Evolutionary conservation across 129 eudicot genomes (phyloP).

Genomic region (Escallonia rubra): DNA sequence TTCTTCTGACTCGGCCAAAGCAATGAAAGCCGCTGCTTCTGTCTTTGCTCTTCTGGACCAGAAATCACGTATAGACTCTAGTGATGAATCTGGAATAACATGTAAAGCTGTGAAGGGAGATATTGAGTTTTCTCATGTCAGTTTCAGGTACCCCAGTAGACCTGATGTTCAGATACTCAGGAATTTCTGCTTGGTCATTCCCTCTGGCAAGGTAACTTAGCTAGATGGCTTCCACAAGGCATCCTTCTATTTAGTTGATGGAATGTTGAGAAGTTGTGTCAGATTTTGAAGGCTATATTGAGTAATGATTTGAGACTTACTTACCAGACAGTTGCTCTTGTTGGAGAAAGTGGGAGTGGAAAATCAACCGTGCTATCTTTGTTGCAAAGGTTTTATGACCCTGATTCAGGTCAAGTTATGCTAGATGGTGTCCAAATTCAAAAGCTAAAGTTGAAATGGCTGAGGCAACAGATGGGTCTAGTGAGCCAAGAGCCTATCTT

Average conservation of each 20-base stretch:
- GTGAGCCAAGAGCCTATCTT: constrained; percentile 40
- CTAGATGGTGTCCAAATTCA: constrained; percentile 30
- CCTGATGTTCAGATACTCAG: constrained; percentile 26
- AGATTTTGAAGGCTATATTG: not conserved
- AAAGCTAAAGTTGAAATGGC: constrained; percentile 31
- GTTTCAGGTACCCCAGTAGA: constrained; percentile 35
- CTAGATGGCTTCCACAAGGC: not conserved
- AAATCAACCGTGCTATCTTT: constrained; percentile 39
- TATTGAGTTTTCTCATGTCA: constrained; percentile 24
- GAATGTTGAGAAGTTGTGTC: not conserved
- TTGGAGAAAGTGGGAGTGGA: constrained; percentile 45
- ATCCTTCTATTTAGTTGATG: not conserved
- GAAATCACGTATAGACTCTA: constrained; percentile 28
- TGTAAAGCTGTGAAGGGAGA: constrained; percentile 21
- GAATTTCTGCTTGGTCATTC: constrained; percentile 24
- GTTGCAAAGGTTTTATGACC: constrained; percentile 35
- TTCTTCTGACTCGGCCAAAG: constrained; percentile 29
- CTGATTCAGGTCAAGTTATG: constrained; percentile 23
- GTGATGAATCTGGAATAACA: constrained; percentile 29
- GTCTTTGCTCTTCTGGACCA: constrained; percentile 34
- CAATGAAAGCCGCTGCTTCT: constrained; percentile 32
- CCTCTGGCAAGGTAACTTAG: constrained; percentile 31
- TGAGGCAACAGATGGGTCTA: constrained; percentile 40
- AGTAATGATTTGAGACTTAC: not conserved
- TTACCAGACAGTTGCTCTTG: constrained; percentile 30